Conservation (phyloP, 495 filamentous ascomycete genomes). For the Penicillium silybi region DNA sequence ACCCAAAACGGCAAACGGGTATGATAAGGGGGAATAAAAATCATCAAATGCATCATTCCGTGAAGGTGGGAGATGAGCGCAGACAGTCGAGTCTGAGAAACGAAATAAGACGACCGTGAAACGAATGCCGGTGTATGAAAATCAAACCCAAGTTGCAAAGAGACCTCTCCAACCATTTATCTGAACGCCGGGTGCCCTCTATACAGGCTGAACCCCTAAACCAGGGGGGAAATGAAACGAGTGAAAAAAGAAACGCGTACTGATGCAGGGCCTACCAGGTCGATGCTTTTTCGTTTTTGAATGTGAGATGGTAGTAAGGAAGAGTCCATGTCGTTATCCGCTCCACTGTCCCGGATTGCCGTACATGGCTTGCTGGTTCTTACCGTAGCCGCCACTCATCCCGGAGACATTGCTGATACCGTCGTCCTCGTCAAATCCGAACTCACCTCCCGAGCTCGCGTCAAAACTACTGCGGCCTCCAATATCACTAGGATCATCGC, state of each 20-base stretch:
- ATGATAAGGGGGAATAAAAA: slow-evolving; percentile 5
- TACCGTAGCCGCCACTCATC: slow-evolving; percentile 33
- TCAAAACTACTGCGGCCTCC: slow-evolving; percentile 86
- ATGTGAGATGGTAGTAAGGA: neutral
- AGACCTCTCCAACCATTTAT: slow-evolving; percentile 14
- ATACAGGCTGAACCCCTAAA: neutral
- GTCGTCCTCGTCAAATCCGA: slow-evolving; percentile 50
- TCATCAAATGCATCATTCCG: slow-evolving; percentile 14
- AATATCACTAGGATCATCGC: slow-evolving; percentile 66
- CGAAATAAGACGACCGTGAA: neutral
- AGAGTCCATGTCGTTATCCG: slow-evolving; percentile 8
- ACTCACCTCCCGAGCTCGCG: slow-evolving; percentile 67
- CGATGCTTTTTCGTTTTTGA: slow-evolving; percentile 2
- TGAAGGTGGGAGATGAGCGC: neutral
- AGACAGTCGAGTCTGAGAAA: neutral
- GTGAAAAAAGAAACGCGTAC: neutral
- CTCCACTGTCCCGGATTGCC: slow-evolving; percentile 30
- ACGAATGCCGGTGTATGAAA: slow-evolving; percentile 7
- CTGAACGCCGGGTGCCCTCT: slow-evolving; percentile 34
- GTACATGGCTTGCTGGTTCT: slow-evolving; percentile 34
- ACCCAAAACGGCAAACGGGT: slow-evolving; percentile 3
- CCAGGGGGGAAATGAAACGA: neutral
- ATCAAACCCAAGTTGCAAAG: neutral
- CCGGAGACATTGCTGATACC: slow-evolving; percentile 33
- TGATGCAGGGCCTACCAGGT: neutral